Conservation (phyloP, 2,329 filamentous ascomycete species). For the Fusarium sp. region DNA sequence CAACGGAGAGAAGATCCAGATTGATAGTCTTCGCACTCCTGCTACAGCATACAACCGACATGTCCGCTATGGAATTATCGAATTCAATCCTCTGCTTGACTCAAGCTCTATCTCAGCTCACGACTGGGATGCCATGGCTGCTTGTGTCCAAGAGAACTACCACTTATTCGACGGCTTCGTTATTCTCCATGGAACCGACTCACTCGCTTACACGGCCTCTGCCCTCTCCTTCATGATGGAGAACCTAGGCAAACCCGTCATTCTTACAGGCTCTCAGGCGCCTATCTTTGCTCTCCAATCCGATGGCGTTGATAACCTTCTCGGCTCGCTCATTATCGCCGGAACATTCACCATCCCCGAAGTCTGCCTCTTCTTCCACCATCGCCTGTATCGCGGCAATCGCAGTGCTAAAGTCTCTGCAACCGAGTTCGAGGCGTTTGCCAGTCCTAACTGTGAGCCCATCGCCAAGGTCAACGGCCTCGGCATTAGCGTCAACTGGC, state of each 20-base stretch:
- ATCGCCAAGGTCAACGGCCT: slow-evolving; percentile 86
- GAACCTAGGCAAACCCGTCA: slow-evolving; percentile 91
- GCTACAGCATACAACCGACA: slow-evolving; percentile 84
- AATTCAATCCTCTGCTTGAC: slow-evolving; percentile 88
- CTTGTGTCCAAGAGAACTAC: slow-evolving; percentile 87
- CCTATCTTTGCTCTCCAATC: slow-evolving; percentile 93
- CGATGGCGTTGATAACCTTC: slow-evolving; percentile 91
- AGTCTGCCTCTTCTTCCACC: slow-evolving; percentile 94
- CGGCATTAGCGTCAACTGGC: slow-evolving; percentile 86
- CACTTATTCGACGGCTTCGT: slow-evolving; percentile 92
- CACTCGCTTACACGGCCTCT: slow-evolving; percentile 88
- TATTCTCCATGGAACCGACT: slow-evolving; percentile 91
- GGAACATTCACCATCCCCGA: slow-evolving; percentile 95
- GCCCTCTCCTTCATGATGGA: slow-evolving; percentile 94
- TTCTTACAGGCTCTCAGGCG: slow-evolving; percentile 86
- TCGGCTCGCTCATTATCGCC: slow-evolving; percentile 89
- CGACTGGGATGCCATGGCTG: slow-evolving; percentile 89
- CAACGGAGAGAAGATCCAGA: slow-evolving; percentile 63
- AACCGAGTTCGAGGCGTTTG: slow-evolving; percentile 88
- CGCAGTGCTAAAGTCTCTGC: slow-evolving; percentile 90
- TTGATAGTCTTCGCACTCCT: slow-evolving; percentile 84
- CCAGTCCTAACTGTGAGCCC: slow-evolving; percentile 87
- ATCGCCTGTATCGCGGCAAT: slow-evolving; percentile 91
- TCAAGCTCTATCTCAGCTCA: slow-evolving; percentile 90
- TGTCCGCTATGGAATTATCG: slow-evolving; percentile 86